Evolutionary conservation across 192 early-diverging fungal species (phyloP), one percentile per base, ranked within the genome.

Genomic region (Coemansia sp.): DNA sequence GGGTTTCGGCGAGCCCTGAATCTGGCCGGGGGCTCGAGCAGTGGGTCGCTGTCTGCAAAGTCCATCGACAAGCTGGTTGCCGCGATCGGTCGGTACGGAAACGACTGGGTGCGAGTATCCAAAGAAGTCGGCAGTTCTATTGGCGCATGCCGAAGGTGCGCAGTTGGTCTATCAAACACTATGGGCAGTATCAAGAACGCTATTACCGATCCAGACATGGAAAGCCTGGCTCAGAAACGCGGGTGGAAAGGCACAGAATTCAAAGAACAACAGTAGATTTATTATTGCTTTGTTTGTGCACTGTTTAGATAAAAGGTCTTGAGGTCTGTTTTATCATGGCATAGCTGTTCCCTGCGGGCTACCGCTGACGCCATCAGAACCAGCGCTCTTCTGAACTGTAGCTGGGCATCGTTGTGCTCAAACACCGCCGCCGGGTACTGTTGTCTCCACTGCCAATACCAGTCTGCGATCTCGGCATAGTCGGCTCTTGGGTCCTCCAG

Each of bases 391-490:
- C 32, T 72, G 38, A 81, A 81, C 61, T 67, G 61, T 4, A 38
- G 32, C 38, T 81, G 70, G 11, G 76, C 61, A 3, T 63, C 73
- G 17, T 42, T 48, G 1, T 36, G 56, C 11, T 52, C 58, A 57
- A 72, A 69, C 6, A 76, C 66, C 10, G 61, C 64, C 1, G 54
- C 33, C 14, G 79, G 79, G 30, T 68, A 73, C 69, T 73, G 49
- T 20, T 50, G 69, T 62, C 56, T 72, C 79, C 79, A 81, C 48
- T 72, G 73, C 79, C 79, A 81, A 40, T 81, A 81, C 79, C 79
- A 81, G 52, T 81, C 73, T 45, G 79, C 79, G 34, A 81, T 67
- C 49, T 81, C 73, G 10, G 73, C 70, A 38, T 81, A 81, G 48
- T 73, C 64, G n/a, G 72, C 66, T 34, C 52, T 56, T 32, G 56